Conservation (phyloP, 257 asterid species). For the Sherardia arvensis region DNA sequence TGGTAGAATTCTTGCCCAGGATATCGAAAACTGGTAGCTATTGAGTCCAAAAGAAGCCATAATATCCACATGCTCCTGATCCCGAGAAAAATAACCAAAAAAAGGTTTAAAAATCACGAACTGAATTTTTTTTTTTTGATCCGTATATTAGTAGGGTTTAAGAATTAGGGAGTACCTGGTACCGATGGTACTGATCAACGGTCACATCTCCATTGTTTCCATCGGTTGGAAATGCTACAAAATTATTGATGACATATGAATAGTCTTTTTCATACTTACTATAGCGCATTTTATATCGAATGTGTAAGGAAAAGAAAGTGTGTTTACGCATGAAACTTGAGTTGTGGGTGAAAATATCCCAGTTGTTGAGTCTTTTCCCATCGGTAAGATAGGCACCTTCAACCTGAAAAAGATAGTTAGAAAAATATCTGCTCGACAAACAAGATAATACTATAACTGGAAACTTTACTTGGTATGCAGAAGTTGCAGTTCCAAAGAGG, state of each 20-base stretch:
- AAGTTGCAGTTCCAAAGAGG: conserved; percentile 19
- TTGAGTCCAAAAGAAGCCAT: conserved; percentile 53
- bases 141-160: background rate
- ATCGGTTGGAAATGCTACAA: conserved; percentile 7
- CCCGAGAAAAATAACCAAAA: background rate
- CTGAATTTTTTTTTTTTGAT: background rate
- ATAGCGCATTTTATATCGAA: background rate
- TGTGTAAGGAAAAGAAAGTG: background rate
- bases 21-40: conserved; percentile 57
- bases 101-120: background rate
- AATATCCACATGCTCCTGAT: conserved; percentile 47
- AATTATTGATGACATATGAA: background rate
- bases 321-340: conserved; percentile 9
- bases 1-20: conserved; percentile 70
- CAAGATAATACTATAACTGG: background rate
- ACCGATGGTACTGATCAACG: conserved; percentile 31
- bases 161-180: conserved; percentile 11
- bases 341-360: conserved; percentile 36
- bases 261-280: background rate
- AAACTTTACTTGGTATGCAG: conserved; percentile 13
- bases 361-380: conserved; percentile 29
- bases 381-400: conserved; percentile 38
- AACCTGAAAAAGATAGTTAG: conserved; percentile 14
- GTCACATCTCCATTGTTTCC: conserved; percentile 38
- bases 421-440: background rate